Evolutionary conservation across 148 eudicot genomes (phyloP), one percentile per base, ranked within the genome.

Genomic region (Fagopyrum esculentum): DNA sequence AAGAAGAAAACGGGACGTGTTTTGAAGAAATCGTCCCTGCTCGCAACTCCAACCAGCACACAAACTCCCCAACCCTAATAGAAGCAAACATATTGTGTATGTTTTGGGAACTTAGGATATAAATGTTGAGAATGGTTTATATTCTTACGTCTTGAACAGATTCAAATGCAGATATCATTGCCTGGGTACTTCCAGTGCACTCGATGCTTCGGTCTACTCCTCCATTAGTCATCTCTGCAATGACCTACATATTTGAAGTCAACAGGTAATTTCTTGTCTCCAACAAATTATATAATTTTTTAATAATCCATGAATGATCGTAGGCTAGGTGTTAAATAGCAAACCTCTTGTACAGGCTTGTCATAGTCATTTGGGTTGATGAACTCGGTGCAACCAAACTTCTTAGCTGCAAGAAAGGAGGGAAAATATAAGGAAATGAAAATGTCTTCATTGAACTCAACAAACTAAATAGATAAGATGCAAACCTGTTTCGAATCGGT

Each of bases 111-210:
- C 3, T 57, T 19, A 55, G 22, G 60, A 55, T 6, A 16, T 16
- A 16, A 16, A 55, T 55, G 8, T 22, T 60, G 40, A 30, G 30
- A 16, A 10, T 2, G 13, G 15, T 29, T 30, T 9, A 9, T 63
- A 6, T 29, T 43, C 84, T 66, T 78, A 85, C 88, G 77, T 86
- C 91, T 64, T 86, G 89, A 30, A 86, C 89, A 46, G 87, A 86
- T 79, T 86, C 89, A 9, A 88, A 86, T 57, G 89, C 89, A 29
- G 87, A 84, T n/a, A 88, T 86, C 91, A 88, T 88, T 26, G 91
- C 91, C n/a, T 84, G 78, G 48, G 84, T 16, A 35, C 81, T 84
- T 50, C 91, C 91, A 48, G 89, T 88, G 59, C 89, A 88, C 55
- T 88, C 91, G 7, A 88, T 69, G 44, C 86, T 81, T 13, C 89